phyloP scores from a whole-genome alignment of 2,329 filamentous ascomycete species.

The Neonectria magnoliae region DNA sequence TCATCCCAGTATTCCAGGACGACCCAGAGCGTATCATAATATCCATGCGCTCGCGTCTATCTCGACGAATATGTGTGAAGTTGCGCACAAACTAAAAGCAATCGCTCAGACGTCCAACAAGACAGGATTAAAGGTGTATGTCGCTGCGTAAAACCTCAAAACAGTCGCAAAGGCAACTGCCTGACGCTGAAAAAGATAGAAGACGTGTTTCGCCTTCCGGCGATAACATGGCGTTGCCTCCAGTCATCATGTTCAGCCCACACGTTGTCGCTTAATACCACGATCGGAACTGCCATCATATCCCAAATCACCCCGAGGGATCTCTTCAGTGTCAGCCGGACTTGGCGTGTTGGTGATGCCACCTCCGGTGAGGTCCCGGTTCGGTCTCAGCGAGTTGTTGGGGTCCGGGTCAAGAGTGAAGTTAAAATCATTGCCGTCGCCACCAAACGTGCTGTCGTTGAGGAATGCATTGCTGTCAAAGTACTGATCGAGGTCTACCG shows the following conservation, averaged over 20 bases:
- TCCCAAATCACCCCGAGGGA: conserved; percentile 54
- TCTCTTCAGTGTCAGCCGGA: conserved; percentile 62
- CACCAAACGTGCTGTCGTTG: conserved; percentile 51
- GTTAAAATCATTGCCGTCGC: conserved; percentile 61
- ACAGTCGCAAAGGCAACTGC: not conserved
- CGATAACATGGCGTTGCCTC: not conserved
- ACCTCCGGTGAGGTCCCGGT: conserved; percentile 21
- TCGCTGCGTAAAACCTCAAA: conserved; percentile 10
- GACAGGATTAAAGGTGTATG: conserved; percentile 15
- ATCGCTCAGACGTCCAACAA: conserved; percentile 8
- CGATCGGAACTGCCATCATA: conserved; percentile 39
- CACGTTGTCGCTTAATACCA: conserved; percentile 52
- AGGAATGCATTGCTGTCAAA: conserved; percentile 57
- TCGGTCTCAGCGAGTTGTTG: conserved; percentile 46
- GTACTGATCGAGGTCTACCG: conserved; percentile 63
- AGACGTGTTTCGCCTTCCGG: not conserved
- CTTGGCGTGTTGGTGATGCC: conserved; percentile 55
- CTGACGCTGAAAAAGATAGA: not conserved
- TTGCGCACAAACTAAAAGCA: conserved; percentile 4
- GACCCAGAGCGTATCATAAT: conserved; percentile 14
- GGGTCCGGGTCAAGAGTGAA: conserved; percentile 57
- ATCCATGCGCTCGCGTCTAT: conserved; percentile 15
- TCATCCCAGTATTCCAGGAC: conserved; percentile 2
- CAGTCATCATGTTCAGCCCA: conserved; percentile 38
- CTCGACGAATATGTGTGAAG: conserved; percentile 13